Percentiles rank a stretch among this genome's conserved stretches.
phyloP scores from a whole-genome alignment of 768 basidiomycete species.

The Russula vinacea region DNA sequence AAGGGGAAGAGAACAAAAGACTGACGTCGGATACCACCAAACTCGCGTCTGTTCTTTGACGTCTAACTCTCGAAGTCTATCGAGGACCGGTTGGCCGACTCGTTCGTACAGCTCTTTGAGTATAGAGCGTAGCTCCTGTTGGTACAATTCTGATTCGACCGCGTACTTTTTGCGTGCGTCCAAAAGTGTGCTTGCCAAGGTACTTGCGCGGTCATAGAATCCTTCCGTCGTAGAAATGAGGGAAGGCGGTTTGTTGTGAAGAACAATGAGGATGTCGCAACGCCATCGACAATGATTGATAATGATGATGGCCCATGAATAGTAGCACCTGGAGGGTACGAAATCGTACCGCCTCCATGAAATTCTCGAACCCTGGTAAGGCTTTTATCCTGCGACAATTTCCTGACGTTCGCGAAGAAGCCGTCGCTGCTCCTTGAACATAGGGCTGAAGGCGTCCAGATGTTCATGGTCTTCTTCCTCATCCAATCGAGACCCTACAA shows the following conservation, averaged over 20 bases:
- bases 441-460: not conserved
- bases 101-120: conserved; percentile 10
- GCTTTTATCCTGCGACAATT: not conserved
- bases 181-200: not conserved
- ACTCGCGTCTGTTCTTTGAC: conserved; percentile 8
- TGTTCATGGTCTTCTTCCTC: not conserved
- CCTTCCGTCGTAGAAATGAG: not conserved
- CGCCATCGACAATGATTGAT: conserved; percentile 6
- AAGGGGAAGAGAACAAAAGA: conserved; percentile 19
- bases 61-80: conserved; percentile 1
- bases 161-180: not conserved
- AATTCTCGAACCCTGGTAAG: conserved; percentile 1
- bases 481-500: not conserved
- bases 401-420: conserved; percentile 6
- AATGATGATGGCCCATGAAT: conserved; percentile 6
- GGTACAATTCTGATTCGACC: not conserved
- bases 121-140: not conserved
- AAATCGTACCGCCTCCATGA: conserved; percentile 1
- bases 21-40: conserved; percentile 21
- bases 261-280: conserved; percentile 10
- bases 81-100: conserved; percentile 16
- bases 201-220: not conserved
- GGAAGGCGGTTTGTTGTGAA: not conserved
- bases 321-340: not conserved
- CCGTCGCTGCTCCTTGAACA: not conserved